phyloP scores from a whole-genome alignment of 2,329 filamentous ascomycete genomes.

The Aspergillus awamori region DNA sequence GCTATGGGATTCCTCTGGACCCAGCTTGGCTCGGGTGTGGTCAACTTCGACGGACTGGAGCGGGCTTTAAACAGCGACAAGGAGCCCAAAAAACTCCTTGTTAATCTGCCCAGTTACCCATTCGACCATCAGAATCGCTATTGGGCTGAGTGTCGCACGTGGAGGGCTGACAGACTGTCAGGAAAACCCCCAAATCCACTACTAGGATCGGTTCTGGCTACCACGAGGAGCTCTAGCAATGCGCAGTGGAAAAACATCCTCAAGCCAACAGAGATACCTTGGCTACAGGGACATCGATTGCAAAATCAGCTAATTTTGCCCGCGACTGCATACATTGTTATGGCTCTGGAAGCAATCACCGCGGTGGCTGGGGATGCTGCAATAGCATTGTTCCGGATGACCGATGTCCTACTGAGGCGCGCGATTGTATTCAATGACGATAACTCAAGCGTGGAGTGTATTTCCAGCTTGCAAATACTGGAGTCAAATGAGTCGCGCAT shows the following conservation, averaged over 20 bases:
- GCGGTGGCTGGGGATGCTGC: not conserved
- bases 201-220: not conserved
- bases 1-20: conserved; percentile 5
- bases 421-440: conserved; percentile 31
- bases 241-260: conserved; percentile 33
- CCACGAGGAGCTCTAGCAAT: not conserved
- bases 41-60: not conserved
- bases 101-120: not conserved
- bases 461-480: conserved; percentile 20
- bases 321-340: conserved; percentile 33
- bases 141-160: not conserved
- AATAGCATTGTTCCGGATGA: conserved; percentile 22
- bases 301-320: conserved; percentile 37
- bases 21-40: not conserved
- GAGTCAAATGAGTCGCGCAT: not conserved
- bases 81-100: not conserved
- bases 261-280: conserved; percentile 34
- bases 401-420: conserved; percentile 28
- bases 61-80: not conserved
- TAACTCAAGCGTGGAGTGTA: conserved; percentile 21
- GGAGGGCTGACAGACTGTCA: not conserved
- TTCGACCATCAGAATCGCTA: not conserved
- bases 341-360: conserved; percentile 30
- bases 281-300: conserved; percentile 39
- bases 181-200: not conserved